Conservation (phyloP, 768 basidiomycete genomes). For the Leccinum subtestaceum region DNA sequence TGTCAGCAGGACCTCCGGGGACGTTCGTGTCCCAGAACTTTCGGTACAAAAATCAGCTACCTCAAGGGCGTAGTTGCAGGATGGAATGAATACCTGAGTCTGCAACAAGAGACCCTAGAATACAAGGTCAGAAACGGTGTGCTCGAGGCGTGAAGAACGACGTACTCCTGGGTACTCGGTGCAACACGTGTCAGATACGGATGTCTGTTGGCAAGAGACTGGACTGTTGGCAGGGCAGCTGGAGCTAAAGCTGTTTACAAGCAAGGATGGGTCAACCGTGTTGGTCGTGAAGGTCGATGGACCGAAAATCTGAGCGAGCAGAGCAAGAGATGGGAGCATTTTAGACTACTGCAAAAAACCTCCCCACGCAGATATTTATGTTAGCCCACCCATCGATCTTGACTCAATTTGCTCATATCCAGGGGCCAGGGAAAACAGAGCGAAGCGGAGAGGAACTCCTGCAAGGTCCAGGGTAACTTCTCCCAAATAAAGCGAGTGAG, state of each 20-base stretch:
- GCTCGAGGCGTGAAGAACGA: not conserved
- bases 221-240: conserved; percentile 50
- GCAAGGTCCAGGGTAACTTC: not conserved
- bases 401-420: not conserved
- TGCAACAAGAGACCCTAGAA: conserved; percentile 58
- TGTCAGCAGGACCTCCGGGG: conserved; percentile 56
- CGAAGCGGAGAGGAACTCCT: not conserved
- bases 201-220: conserved; percentile 53
- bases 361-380: conserved; percentile 11
- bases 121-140: not conserved
- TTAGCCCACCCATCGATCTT: not conserved
- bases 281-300: conserved; percentile 19
- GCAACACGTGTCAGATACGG: conserved; percentile 55
- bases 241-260: conserved; percentile 41
- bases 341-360: not conserved
- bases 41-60: conserved; percentile 4
- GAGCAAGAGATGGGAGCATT: conserved; percentile 20
- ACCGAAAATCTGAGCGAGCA: conserved; percentile 23
- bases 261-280: conserved; percentile 18
- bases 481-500: not conserved
- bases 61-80: not conserved
- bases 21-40: conserved; percentile 76
- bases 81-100: conserved; percentile 39
- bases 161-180: conserved; percentile 65
- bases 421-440: not conserved